Base-by-base conservation (phyloP, 2,329 filamentous ascomycete genomes). In the Trichophyton verrucosum region DNA sequence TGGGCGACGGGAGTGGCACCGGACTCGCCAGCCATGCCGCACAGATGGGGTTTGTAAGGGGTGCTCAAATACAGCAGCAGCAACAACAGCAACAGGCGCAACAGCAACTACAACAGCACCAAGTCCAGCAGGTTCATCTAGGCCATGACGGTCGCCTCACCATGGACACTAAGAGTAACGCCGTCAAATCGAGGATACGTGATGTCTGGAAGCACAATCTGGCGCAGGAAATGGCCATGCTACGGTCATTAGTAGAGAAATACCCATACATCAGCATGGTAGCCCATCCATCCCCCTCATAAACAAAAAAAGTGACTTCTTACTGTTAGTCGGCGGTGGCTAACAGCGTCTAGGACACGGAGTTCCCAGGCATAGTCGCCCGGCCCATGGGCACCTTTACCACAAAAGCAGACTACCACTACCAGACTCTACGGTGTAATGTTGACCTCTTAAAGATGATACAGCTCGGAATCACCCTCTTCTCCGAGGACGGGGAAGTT, bases 231-330 rank as follows among this genome's bases (percentile, higher is more conserved):
- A 94, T 99, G 87, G 86, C 84, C 7, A 79, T 88, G 57, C 75
- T 99, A 66, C 82, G 92, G 72, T 84, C 88, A 62, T 77, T 97
- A 68, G 85, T 97, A 65, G 88, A 95, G 64, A 89, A 88, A 69
- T 97, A 95, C 73, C 89, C 91, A 47, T 97, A 95, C 72, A 92
- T 99, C 75, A 92, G 91, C 68, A 97, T 99, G 94, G 91, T 96
- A 78, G 79, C 87, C 71, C 47, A 30, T 59, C 40, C 15, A 30
- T 20, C 40, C 15, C 40, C n/a, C 11, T 30, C 27, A 30, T 7
- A 30, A 30, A 1, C 27, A 30, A 30, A 30, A 27, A 11, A 36
- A 11, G 33, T 38, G 33, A 38, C 33, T 13, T 3, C 3, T 38
- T 38, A 38, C 8, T 60, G 17, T 53, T 57, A 17, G 15, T 44